These are phyloP conservation scores for Sambucus nigra DNA, from an alignment of 129 eudicot species.

Conservation along the genomic window DNA sequence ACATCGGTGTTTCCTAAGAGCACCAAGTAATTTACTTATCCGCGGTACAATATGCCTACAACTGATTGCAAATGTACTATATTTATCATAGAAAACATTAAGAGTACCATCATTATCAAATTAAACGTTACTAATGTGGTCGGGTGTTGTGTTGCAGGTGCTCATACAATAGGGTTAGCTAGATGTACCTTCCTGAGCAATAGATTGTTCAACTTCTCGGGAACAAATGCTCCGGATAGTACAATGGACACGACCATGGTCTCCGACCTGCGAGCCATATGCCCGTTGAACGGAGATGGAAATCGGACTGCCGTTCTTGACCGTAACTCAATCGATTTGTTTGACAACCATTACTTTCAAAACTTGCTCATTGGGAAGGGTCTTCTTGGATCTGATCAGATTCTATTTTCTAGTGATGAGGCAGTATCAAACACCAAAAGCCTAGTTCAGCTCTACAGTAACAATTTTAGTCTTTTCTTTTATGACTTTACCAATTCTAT, in stretches of 20 bases:
- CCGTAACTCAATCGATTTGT: slow-evolving; percentile 32
- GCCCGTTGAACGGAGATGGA: slow-evolving; percentile 38
- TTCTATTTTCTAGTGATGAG: slow-evolving; percentile 25
- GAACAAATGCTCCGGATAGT: slow-evolving; percentile 24
- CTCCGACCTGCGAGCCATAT: slow-evolving; percentile 28
- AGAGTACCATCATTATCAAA: too few relatives aligned
- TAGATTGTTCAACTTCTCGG: slow-evolving; percentile 30
- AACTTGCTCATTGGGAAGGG: slow-evolving; percentile 42
- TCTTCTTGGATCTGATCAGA: slow-evolving; percentile 41
- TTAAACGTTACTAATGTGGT: too few relatives aligned
- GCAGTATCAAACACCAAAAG: slow-evolving; percentile 25
- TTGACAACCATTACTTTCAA: slow-evolving; percentile 42
- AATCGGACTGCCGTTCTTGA: slow-evolving; percentile 38
- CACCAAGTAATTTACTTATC: too few relatives aligned
- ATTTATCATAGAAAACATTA: too few relatives aligned
- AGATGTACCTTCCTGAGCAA: slow-evolving; percentile 28
- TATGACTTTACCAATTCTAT: slow-evolving; percentile 31
- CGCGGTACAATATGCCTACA: too few relatives aligned
- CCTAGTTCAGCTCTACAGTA: slow-evolving; percentile 32
- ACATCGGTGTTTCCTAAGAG: too few relatives aligned
- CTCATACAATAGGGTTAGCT: slow-evolving; percentile 36
- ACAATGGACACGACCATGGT: slow-evolving; percentile 24
- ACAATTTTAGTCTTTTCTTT: slow-evolving; percentile 20
- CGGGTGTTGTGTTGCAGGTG: slow-evolving; percentile 18
- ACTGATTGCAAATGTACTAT: too few relatives aligned